Conservation (phyloP, 2,329 filamentous ascomycete genomes). For the Trichoderma atroviride region DNA sequence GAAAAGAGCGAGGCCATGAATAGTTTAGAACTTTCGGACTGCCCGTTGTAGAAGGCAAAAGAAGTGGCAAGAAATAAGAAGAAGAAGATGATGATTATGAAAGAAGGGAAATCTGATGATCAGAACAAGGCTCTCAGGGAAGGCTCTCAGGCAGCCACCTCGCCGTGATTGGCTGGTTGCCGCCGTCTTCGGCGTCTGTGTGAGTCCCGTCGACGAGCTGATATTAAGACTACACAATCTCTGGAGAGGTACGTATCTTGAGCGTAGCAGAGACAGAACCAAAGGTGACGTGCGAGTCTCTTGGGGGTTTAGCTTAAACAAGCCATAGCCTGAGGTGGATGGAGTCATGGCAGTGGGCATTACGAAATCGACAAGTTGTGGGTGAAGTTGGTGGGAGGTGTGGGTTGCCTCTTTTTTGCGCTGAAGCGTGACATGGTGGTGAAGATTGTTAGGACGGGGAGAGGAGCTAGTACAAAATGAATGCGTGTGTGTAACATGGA, state of each 20-base stretch:
- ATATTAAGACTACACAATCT: background rate
- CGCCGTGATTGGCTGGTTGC: conserved; percentile 9
- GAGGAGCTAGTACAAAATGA: background rate
- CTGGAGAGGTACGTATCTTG: background rate
- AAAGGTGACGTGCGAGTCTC: background rate
- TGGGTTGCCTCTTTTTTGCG: background rate
- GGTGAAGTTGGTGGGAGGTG: background rate
- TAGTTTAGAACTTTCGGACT: background rate
- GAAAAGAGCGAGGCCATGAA: background rate
- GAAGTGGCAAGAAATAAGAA: background rate
- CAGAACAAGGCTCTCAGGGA: background rate
- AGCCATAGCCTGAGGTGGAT: conserved; percentile 7
- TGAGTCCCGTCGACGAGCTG: conserved; percentile 4
- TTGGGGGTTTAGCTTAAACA: conserved; percentile 5
- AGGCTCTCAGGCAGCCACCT: conserved; percentile 5
- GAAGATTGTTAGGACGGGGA: background rate
- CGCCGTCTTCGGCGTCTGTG: background rate
- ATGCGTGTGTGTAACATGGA: background rate
- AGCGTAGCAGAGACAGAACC: background rate
- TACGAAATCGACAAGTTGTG: background rate
- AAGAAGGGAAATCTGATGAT: background rate
- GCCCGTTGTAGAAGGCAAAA: background rate
- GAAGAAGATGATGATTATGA: background rate
- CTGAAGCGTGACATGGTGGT: background rate
- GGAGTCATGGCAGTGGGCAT: background rate